Evolutionary conservation across 306 rosid species (phyloP).

Genomic region (Vigna unguiculata): DNA sequence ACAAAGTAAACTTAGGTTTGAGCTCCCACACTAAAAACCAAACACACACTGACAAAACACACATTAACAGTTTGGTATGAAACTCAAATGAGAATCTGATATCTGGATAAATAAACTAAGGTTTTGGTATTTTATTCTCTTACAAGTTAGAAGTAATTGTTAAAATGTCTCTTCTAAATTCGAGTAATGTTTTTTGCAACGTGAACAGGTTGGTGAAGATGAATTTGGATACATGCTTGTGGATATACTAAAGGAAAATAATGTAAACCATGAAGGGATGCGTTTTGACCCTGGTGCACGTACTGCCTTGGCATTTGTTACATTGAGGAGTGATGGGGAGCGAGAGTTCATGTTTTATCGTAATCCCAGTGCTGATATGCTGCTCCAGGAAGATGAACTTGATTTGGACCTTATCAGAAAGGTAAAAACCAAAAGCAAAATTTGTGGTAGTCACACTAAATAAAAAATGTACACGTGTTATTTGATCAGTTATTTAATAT

Average conservation of each 20-base stretch:
- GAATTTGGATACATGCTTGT: slow-evolving; percentile 99
- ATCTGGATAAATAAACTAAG: background rate
- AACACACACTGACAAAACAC: too few species aligned
- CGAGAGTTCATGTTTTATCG: slow-evolving; percentile 99
- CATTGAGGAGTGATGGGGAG: slow-evolving; percentile 85
- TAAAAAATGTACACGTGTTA: background rate
- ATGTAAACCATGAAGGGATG: slow-evolving; percentile 84
- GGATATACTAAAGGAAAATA: slow-evolving; percentile 83
- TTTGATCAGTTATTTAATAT: slow-evolving; percentile 13
- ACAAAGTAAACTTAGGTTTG: too few species aligned
- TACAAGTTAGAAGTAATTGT: slow-evolving; percentile 23
- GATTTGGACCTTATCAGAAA: slow-evolving; percentile 76
- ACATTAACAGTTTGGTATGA: background rate
- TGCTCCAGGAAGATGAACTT: slow-evolving; percentile 84
- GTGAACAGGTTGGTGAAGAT: slow-evolving; percentile 89
- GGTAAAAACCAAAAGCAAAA: slow-evolving; percentile 54
- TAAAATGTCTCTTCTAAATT: slow-evolving; percentile 28
- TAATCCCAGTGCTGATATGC: slow-evolving; percentile 98
- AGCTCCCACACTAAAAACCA: too few species aligned
- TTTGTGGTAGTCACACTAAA: slow-evolving; percentile 25
- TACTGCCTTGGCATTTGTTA: slow-evolving; percentile 97
- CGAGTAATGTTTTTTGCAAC: slow-evolving; percentile 33
- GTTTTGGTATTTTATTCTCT: slow-evolving; percentile 1
- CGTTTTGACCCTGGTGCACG: slow-evolving; percentile 94
- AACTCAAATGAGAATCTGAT: slow-evolving; percentile 25